A percentile compares a stretch with the other conserved stretches of the same genome.
phyloP scores from a whole-genome alignment of 2,329 filamentous ascomycete species.

The Pseudocercospora cruenta region DNA sequence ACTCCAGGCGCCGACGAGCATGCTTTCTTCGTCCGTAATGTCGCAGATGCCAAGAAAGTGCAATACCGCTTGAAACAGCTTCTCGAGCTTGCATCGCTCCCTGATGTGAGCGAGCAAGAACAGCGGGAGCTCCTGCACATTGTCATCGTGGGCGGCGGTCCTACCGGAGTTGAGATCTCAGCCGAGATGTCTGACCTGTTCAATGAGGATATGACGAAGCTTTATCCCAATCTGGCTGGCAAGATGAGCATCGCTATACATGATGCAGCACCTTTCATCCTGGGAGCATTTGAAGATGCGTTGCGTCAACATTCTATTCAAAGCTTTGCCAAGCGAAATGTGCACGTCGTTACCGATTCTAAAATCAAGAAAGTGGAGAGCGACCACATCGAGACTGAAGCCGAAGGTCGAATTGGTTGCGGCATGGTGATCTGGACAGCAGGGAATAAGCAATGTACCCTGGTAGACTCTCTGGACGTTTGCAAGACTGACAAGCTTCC shows the following conservation, averaged over 20 bases:
- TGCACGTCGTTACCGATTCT: conserved; percentile 45
- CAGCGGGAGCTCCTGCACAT: conserved; percentile 44
- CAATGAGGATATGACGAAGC: conserved; percentile 42
- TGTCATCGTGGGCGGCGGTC: conserved; percentile 48
- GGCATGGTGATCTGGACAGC: conserved; percentile 47
- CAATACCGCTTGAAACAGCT: conserved; percentile 41
- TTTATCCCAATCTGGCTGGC: conserved; percentile 47
- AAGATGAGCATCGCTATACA: conserved; percentile 48
- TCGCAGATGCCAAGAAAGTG: conserved; percentile 30
- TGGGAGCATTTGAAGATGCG: conserved; percentile 43
- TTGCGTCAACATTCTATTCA: conserved; percentile 49
- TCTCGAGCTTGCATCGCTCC: conserved; percentile 43
- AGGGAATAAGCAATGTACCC: conserved; percentile 41
- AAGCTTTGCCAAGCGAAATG: conserved; percentile 42
- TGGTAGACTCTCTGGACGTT: conserved; percentile 41
- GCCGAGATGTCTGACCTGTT: conserved; percentile 51
- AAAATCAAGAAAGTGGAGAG: conserved; percentile 42
- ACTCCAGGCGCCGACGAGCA: conserved; percentile 29
- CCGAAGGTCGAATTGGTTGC: conserved; percentile 42
- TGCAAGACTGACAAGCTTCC: conserved; percentile 39
- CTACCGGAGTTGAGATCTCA: conserved; percentile 48
- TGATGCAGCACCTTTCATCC: conserved; percentile 39
- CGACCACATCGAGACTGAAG: conserved; percentile 42
- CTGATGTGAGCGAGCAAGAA: conserved; percentile 34
- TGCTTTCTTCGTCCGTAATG: conserved; percentile 29